phyloP scores from a whole-genome alignment of 805 yeast genomes.

The fission yeast (Schizosaccharomyces pombe) region DNA sequence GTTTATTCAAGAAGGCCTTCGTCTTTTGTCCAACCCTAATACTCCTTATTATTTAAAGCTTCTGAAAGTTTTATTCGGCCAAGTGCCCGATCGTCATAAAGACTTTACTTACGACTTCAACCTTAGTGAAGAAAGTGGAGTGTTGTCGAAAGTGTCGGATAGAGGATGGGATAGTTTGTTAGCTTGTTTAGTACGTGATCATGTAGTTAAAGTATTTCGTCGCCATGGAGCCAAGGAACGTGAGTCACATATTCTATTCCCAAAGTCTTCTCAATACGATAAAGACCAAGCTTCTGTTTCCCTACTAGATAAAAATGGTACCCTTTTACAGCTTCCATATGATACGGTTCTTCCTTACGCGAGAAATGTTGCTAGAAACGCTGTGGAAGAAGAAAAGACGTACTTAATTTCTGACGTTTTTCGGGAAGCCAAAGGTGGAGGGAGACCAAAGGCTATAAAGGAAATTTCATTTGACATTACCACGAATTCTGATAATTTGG shows the following conservation, averaged over 20 bases:
- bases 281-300: slow-evolving; percentile 33
- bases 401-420: slow-evolving; percentile 64
- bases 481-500: slow-evolving; percentile 23
- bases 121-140: slow-evolving; percentile 10
- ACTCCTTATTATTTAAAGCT: slow-evolving; percentile 82
- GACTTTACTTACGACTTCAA: slow-evolving; percentile 52
- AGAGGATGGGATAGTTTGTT: slow-evolving; percentile 8
- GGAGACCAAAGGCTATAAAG: slow-evolving; percentile 30
- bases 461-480: slow-evolving; percentile 76
- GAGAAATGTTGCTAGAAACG: slow-evolving; percentile 46
- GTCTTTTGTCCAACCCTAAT: slow-evolving; percentile 50
- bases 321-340: slow-evolving; percentile 69
- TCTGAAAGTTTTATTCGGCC: slow-evolving; percentile 69
- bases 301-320: slow-evolving; percentile 63
- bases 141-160: not conserved
- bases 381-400: slow-evolving; percentile 31
- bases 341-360: slow-evolving; percentile 84
- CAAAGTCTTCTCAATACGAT: slow-evolving; percentile 50
- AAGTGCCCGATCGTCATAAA: slow-evolving; percentile 27
- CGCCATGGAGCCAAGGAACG: slow-evolving; percentile 76
- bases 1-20: slow-evolving; percentile 65
- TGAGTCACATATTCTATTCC: slow-evolving; percentile 43
- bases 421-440: slow-evolving; percentile 19
- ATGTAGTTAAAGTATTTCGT: slow-evolving; percentile 27
- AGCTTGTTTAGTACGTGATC: slow-evolving; percentile 31